These are phyloP conservation scores for Plasmodium blacklocki DNA, from an alignment of 169 alveolate species.

Conservation along the genomic window DNA sequence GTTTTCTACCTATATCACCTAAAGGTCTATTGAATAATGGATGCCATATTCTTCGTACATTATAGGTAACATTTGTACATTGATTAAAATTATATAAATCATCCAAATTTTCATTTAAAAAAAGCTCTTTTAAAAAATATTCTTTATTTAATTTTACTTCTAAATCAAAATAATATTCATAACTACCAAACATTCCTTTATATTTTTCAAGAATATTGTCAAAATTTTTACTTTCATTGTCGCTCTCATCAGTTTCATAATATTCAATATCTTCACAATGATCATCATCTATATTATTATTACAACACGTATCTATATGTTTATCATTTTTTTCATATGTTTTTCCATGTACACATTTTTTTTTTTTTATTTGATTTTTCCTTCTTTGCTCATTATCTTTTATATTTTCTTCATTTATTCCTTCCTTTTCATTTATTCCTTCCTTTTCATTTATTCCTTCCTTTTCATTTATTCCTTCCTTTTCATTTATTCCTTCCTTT, in stretches of 20 bases:
- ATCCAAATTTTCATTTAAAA: no score
- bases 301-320: no score
- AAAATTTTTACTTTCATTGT: not conserved
- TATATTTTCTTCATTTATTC: not conserved
- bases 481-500: not conserved
- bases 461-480: not conserved
- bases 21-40: conserved; percentile 35
- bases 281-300: no score
- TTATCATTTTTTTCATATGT: not conserved
- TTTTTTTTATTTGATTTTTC: not conserved
- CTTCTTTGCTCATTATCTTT: no score
- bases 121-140: no score
- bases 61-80: conserved; percentile 30
- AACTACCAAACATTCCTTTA: not conserved
- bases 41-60: conserved; percentile 31
- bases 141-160: no score
- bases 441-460: not conserved
- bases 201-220: not conserved
- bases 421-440: not conserved
- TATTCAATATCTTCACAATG: no score
- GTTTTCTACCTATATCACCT: conserved; percentile 55
- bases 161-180: not conserved
- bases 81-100: not conserved
- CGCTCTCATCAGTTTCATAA: not conserved
- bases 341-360: not conserved